Percentiles rank a stretch among this genome's conserved stretches.
Conservation (phyloP, 345 rosid genomes). For the Arabis alpina region DNA sequence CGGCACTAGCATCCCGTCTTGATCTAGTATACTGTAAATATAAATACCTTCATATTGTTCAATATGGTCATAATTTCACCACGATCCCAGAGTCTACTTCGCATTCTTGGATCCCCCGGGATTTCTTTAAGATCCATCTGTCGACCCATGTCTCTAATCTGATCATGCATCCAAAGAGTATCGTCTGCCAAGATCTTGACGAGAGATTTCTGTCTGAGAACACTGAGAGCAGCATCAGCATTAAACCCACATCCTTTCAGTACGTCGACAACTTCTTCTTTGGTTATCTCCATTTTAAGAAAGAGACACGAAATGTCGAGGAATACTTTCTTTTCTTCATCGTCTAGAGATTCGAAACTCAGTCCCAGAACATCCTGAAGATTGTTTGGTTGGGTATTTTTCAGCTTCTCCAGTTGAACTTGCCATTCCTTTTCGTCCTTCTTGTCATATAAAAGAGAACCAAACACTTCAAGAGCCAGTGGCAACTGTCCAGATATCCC, state of each 20-base stretch:
- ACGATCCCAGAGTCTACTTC: constrained; percentile 70
- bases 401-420: constrained; percentile 53
- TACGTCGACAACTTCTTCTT: constrained; percentile 53
- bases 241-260: constrained; percentile 65
- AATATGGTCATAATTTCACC: constrained; percentile 53
- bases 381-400: constrained; percentile 29
- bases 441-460: constrained; percentile 57
- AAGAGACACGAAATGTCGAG: constrained; percentile 80
- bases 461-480: constrained; percentile 78
- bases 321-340: constrained; percentile 52
- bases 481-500: constrained; percentile 57
- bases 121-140: constrained; percentile 47
- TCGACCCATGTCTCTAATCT: constrained; percentile 77
- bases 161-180: constrained; percentile 77
- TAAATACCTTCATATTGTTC: constrained; percentile 47
- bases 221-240: constrained; percentile 52
- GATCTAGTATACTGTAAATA: not conserved
- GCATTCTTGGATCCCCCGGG: constrained; percentile 43
- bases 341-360: constrained; percentile 62
- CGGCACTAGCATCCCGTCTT: too few relatives aligned
- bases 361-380: constrained; percentile 56
- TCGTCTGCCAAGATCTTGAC: not conserved
- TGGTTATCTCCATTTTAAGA: constrained; percentile 45
- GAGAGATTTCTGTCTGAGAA: constrained; percentile 59
- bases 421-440: constrained; percentile 58